Percentiles rank a stretch among this genome's conserved stretches.
Evolutionary conservation across 1,139 yeast species (phyloP).

Genomic region (Zhuliangozyma parablackwelliae): DNA sequence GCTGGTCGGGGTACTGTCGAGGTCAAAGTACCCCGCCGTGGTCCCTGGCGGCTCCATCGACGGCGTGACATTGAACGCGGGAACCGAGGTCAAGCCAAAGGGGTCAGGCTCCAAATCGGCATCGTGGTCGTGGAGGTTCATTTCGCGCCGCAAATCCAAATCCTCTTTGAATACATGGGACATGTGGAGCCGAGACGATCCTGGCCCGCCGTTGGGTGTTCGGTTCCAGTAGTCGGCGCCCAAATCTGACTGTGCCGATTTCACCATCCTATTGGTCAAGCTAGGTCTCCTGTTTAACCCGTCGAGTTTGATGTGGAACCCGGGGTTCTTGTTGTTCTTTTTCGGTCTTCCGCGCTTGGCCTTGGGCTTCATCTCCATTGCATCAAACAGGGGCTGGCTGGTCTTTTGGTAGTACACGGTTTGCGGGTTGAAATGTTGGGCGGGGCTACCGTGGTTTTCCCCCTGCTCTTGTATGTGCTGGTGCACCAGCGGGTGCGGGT

Average conservation of each 20-base stretch:
- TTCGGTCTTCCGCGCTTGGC: slow-evolving; percentile 12
- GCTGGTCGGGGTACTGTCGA: slow-evolving; percentile 1
- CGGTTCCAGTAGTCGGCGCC: slow-evolving; percentile 15
- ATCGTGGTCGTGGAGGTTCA: slow-evolving; percentile 7
- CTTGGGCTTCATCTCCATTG: slow-evolving; percentile 5
- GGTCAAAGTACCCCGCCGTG: slow-evolving; percentile 32
- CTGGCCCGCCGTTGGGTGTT: slow-evolving; percentile 6
- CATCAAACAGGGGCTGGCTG: not conserved
- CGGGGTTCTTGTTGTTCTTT: slow-evolving; percentile 10
- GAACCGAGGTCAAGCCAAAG: slow-evolving; percentile 4
- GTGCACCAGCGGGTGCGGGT: too few species aligned
- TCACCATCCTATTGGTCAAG: slow-evolving; percentile 3
- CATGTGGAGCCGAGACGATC: not conserved
- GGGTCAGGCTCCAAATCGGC: slow-evolving; percentile 3
- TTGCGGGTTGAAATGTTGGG: too few species aligned
- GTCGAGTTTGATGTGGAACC: slow-evolving; percentile 12
- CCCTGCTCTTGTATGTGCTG: too few species aligned
- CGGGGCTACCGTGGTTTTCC: too few species aligned
- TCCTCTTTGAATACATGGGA: slow-evolving; percentile 3
- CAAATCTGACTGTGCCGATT: slow-evolving; percentile 14
- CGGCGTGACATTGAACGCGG: slow-evolving; percentile 27
- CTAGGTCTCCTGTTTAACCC: slow-evolving; percentile 8
- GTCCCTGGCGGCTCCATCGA: slow-evolving; percentile 40
- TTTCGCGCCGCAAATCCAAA: slow-evolving; percentile 2
- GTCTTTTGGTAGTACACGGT: too few species aligned